Base-by-base conservation (phyloP, 768 basidiomycete genomes). In the Ramaria rubella region DNA sequence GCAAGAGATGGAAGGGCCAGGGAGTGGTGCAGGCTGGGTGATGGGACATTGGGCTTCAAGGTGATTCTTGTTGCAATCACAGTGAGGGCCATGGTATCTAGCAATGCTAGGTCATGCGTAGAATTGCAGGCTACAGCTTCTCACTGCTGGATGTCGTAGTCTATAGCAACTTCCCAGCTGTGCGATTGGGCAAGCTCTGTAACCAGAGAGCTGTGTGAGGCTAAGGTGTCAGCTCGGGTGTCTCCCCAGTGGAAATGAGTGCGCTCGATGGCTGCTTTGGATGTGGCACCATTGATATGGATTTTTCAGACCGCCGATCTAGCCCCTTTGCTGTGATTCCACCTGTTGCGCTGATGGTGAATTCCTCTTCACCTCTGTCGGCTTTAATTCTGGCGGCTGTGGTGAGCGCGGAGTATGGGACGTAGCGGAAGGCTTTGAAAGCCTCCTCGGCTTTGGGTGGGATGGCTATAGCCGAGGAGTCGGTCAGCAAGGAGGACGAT, bases 351-450 rank as follows among this genome's bases (percentile, higher is more conserved):
- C 57, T 63, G n/a, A n/a, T n/a, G n/a, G n/a, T n/a, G n/a, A n/a
- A n/a, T n/a, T n/a, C n/a, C n/a, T n/a, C 60, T 5, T 66, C 64
- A 12, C 61, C 65, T 3, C 33, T 24, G 4, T 46, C 29, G 4
- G 65, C 65, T n/a, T 62, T 60, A 5, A 52, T 5, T 1, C 60
- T 6, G 2, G 61, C 64, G 0, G 50, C 23, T 11, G 31, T n/a
- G 0, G 67, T 51, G 8, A 70, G 58, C 7, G 64, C 36, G 1
- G 60, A 57, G 60, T 68, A 68, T 1, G 65, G 65, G 1, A 68
- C 59, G 49, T 68, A 67, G 11, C 45, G 49, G 33, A 55, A 62
- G 5, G 26, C 21, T 5, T 51, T 52, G 23, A 66, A 60, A 5
- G 62, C 63, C 4, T 61, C 58, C 7, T 67, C 61, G 8, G 19